These are phyloP conservation scores for Mortierella sp. DNA, from an alignment of 371 early-diverging fungal genomes.

Conservation along the genomic window DNA sequence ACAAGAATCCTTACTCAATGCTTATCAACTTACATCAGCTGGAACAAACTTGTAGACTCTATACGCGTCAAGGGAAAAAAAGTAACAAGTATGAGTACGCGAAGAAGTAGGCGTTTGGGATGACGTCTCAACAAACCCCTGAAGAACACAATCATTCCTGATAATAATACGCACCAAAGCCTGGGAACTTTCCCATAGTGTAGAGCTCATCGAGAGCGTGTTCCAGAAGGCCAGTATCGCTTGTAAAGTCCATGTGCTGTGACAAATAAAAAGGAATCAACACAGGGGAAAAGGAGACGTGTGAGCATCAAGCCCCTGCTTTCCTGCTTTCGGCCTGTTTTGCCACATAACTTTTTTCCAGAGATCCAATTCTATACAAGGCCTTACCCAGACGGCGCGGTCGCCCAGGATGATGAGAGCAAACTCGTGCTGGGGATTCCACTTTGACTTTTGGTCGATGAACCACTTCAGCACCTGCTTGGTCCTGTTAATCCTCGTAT, in stretches of 20 bases:
- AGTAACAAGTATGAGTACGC: background rate
- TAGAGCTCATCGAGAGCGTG: slow-evolving; percentile 52
- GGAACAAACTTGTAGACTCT: slow-evolving; percentile 33
- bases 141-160: background rate
- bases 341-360: too few species aligned
- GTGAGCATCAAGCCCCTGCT: background rate
- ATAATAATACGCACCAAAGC: slow-evolving; percentile 26
- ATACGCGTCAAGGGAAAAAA: slow-evolving; percentile 18
- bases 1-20: background rate
- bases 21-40: slow-evolving; percentile 20
- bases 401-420: slow-evolving; percentile 58
- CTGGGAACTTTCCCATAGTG: slow-evolving; percentile 45
- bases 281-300: background rate
- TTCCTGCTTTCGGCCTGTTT: too few species aligned
- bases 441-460: slow-evolving; percentile 56
- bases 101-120: background rate
- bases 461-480: slow-evolving; percentile 63
- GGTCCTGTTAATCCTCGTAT: slow-evolving; percentile 51
- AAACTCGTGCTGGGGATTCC: slow-evolving; percentile 55
- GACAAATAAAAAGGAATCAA: too few species aligned
- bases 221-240: slow-evolving; percentile 27
- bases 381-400: slow-evolving; percentile 56
- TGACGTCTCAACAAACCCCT: background rate
- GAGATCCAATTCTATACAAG: too few species aligned
- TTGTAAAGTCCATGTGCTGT: slow-evolving; percentile 55